Percentiles rank a stretch among this genome's conserved stretches.
Evolutionary conservation across 805 yeast species (phyloP).

Genomic region (Sugiyamaella qingdaonensis): DNA sequence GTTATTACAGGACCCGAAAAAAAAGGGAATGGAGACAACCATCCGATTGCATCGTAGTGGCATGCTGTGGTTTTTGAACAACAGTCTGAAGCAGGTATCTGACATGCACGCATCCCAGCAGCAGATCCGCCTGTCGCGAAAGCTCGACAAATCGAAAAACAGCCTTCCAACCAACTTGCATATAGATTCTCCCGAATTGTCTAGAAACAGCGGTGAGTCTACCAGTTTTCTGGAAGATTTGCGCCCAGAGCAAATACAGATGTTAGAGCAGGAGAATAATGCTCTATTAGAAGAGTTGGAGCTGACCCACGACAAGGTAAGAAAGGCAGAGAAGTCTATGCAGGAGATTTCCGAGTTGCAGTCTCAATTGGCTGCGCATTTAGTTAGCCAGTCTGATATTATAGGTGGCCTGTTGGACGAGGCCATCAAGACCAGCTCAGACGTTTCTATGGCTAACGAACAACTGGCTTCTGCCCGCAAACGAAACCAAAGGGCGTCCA

Average conservation of each 20-base stretch:
- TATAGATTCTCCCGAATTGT: not conserved
- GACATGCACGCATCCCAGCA: conserved; percentile 34
- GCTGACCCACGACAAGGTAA: conserved; percentile 34
- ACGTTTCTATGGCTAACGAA: conserved; percentile 66
- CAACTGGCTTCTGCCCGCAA: conserved; percentile 65
- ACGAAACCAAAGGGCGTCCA: conserved; percentile 58
- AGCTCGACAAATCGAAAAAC: conserved; percentile 25
- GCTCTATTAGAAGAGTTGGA: conserved; percentile 36
- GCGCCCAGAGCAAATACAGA: conserved; percentile 24
- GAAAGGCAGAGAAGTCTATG: conserved; percentile 37
- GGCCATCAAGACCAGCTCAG: conserved; percentile 61
- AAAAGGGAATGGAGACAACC: conserved; percentile 27
- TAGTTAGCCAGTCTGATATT: conserved; percentile 66
- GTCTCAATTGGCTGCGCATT: conserved; percentile 66
- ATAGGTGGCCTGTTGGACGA: conserved; percentile 60
- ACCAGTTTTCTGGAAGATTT: not conserved
- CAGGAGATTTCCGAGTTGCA: conserved; percentile 70
- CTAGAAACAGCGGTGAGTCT: not conserved
- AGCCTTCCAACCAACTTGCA: conserved; percentile 6
- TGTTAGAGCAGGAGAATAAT: conserved; percentile 34
- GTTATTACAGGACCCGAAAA: conserved; percentile 25
- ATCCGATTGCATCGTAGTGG: conserved; percentile 34
- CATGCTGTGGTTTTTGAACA: conserved; percentile 34
- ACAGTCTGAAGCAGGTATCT: conserved; percentile 29
- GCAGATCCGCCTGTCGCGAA: conserved; percentile 31